phyloP scores from a whole-genome alignment of 2,329 filamentous ascomycete genomes.

The Berkeleyomyces basicola region DNA sequence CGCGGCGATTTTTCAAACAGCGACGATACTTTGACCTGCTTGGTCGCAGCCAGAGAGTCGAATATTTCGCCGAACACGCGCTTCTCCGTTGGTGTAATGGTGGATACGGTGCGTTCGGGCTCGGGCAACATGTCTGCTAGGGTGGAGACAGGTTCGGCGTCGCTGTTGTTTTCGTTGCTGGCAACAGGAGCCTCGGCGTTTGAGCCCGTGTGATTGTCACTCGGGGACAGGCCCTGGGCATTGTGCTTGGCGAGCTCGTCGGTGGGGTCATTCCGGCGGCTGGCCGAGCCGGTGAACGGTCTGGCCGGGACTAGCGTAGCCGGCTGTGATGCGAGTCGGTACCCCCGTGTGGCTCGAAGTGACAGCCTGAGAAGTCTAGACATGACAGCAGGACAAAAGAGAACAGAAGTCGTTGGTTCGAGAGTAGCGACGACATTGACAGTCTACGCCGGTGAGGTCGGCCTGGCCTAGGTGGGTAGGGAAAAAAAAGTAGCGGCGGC shows the following conservation, averaged over 20 bases:
- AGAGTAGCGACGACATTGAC: neutral
- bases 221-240: neutral
- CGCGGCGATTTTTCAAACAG: neutral
- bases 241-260: neutral
- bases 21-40: neutral
- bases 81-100: conserved; percentile 41
- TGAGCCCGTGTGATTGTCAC: neutral
- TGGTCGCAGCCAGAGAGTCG: conserved; percentile 21
- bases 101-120: conserved; percentile 22
- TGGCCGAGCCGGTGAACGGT: neutral
- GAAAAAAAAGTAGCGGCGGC: neutral
- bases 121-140: neutral
- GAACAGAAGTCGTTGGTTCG: neutral
- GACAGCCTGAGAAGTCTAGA: neutral
- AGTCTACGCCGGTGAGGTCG: neutral
- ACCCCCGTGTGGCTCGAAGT: neutral
- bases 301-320: neutral
- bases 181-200: neutral
- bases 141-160: neutral
- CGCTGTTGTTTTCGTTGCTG: too few species aligned
- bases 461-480: neutral
- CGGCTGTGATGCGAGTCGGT: neutral
- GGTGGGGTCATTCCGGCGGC: neutral
- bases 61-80: conserved; percentile 44
- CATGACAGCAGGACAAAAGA: neutral